A percentile compares a stretch with the other conserved stretches of the same genome.
Evolutionary conservation across 176 grass and related monocot genomes (phyloP).

Genomic region (Oryza meyeriana): DNA sequence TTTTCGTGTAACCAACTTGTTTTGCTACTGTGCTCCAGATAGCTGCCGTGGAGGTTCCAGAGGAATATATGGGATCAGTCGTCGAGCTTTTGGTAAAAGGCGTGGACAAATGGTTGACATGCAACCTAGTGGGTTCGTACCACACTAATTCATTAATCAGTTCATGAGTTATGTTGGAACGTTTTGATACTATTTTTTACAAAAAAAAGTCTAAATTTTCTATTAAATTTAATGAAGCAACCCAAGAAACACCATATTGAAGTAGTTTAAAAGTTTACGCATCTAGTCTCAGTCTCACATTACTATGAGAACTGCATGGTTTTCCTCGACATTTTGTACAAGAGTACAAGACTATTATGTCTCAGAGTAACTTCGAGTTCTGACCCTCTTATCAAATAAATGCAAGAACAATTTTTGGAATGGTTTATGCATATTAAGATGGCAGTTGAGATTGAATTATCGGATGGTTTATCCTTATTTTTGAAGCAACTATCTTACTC

Average conservation of each 20-base stretch:
- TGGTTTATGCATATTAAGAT: background rate
- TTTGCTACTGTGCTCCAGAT: slow-evolving; percentile 63
- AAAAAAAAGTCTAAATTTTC: background rate
- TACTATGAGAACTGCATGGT: background rate
- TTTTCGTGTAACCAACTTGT: slow-evolving; percentile 22
- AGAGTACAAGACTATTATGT: background rate
- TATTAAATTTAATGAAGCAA: background rate
- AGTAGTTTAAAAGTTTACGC: background rate
- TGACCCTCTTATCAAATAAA: background rate
- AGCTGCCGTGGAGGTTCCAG: slow-evolving; percentile 92
- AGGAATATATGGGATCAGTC: slow-evolving; percentile 82
- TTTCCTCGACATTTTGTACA: background rate
- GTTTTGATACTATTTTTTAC: background rate
- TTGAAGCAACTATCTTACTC: background rate
- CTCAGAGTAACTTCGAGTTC: background rate
- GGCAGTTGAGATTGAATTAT: background rate
- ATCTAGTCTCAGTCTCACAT: background rate
- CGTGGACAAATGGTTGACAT: slow-evolving; percentile 96
- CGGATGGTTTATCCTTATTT: background rate
- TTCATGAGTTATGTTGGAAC: background rate
- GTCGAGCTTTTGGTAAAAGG: slow-evolving; percentile 95
- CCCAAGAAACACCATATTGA: background rate
- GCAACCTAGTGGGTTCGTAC: slow-evolving; percentile 73
- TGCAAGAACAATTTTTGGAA: background rate
- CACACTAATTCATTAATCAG: slow-evolving; percentile 14